Evolutionary conservation across 768 basidiomycete species (phyloP).

Genomic region (Lentinula raphanica): DNA sequence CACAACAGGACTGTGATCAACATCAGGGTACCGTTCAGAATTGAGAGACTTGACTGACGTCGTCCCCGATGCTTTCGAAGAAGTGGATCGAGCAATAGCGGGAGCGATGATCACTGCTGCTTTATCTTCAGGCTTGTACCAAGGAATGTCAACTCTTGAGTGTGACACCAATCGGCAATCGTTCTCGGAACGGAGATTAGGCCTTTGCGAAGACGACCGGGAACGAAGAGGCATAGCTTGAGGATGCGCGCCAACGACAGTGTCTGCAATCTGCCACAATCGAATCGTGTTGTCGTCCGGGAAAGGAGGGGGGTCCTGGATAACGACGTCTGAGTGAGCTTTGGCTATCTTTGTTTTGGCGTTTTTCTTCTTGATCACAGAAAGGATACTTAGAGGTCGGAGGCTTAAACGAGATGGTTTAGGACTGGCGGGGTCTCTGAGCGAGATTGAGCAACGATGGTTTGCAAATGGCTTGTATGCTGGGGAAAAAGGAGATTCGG

Average conservation of each 20-base stretch:
- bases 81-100: not conserved
- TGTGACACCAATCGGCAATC: not conserved
- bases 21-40: not conserved
- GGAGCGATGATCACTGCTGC: not conserved
- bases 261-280: not conserved
- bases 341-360: not conserved
- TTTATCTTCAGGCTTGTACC: not conserved
- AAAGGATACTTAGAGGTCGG: not conserved
- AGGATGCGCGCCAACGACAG: conserved; percentile 3
- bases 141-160: not conserved
- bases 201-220: not conserved
- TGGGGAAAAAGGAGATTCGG: not conserved
- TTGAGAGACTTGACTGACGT: not conserved
- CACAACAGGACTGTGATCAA: not conserved
- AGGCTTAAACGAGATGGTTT: not conserved
- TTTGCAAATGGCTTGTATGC: conserved; percentile 1
- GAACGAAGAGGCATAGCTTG: not conserved
- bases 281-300: not conserved
- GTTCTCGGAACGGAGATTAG: not conserved
- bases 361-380: not conserved
- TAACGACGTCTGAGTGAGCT: not conserved
- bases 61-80: not conserved
- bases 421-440: not conserved
- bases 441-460: not conserved
- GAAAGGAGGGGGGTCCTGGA: too few species aligned